These are phyloP conservation scores for Penicillium mononematosum DNA, from an alignment of 495 filamentous ascomycete genomes.

Conservation along the genomic window DNA sequence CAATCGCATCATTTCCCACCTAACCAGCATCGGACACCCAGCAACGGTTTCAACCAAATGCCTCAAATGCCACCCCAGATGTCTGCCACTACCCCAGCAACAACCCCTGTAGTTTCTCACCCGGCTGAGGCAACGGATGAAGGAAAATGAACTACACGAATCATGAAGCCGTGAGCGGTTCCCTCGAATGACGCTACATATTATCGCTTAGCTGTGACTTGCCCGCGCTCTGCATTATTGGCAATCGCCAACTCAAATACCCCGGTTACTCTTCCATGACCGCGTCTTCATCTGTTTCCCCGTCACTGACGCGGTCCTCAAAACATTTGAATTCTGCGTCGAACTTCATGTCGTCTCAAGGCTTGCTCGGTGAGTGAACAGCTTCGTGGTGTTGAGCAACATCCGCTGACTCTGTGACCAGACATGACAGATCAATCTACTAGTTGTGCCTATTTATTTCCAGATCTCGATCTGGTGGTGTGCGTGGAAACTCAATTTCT, in stretches of 20 bases:
- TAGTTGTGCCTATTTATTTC: conserved; percentile 11
- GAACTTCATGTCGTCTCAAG: conserved; percentile 10
- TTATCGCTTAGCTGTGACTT: conserved; percentile 10
- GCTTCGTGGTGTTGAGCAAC: not conserved
- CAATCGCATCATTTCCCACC: conserved; percentile 65
- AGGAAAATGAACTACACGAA: conserved; percentile 49
- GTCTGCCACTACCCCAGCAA: conserved; percentile 40
- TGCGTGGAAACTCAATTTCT: not conserved
- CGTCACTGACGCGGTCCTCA: not conserved
- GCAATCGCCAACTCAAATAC: not conserved
- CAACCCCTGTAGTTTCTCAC: conserved; percentile 36
- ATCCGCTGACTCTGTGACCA: not conserved
- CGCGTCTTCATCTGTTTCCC: conserved; percentile 4
- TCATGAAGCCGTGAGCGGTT: conserved; percentile 11
- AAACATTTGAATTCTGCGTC: conserved; percentile 3
- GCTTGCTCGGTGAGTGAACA: conserved; percentile 8
- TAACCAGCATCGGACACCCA: conserved; percentile 57
- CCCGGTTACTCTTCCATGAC: not conserved
- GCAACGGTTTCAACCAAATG: conserved; percentile 58
- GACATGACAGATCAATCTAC: conserved; percentile 7
- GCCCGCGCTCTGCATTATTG: conserved; percentile 2
- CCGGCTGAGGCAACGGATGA: conserved; percentile 52
- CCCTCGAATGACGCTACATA: conserved; percentile 12
- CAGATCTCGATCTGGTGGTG: conserved; percentile 5
- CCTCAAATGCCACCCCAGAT: conserved; percentile 49